These are phyloP conservation scores for Glycine soja DNA, from an alignment of 306 rosid genomes.

Conservation along the genomic window DNA sequence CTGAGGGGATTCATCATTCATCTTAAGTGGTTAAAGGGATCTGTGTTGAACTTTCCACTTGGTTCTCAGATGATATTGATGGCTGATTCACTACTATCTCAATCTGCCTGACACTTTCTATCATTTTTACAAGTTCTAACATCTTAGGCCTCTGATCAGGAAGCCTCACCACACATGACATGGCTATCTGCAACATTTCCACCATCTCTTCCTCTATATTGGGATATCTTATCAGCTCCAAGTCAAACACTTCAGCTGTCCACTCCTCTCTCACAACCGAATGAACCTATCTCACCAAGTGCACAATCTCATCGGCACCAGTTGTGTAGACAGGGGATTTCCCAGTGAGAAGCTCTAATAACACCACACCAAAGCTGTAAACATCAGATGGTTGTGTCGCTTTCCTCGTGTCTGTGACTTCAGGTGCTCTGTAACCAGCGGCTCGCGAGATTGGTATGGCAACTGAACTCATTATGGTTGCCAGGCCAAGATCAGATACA, in stretches of 20 bases:
- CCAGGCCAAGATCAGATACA: conserved; percentile 84
- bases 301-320: conserved; percentile 86
- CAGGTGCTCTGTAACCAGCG: conserved; percentile 93
- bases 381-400: conserved; percentile 81
- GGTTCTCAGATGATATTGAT: conserved; percentile 45
- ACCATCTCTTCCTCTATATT: conserved; percentile 98
- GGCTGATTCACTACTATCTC: conserved; percentile 61
- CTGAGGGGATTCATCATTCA: too few species aligned
- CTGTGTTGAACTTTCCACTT: conserved; percentile 59
- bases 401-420: conserved; percentile 87
- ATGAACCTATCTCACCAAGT: conserved; percentile 97
- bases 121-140: conserved; percentile 69
- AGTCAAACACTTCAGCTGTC: conserved; percentile 95
- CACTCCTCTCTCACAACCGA: conserved; percentile 95
- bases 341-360: conserved; percentile 87
- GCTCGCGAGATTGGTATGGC: conserved; percentile 79
- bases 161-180: conserved; percentile 83
- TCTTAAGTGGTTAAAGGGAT: conserved; percentile 26
- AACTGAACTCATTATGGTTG: conserved; percentile 78
- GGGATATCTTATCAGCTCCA: conserved; percentile 83
- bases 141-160: conserved; percentile 90
- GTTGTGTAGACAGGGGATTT: conserved; percentile 86
- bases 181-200: conserved; percentile 87
- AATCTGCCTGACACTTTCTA: conserved; percentile 68
- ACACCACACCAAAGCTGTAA: conserved; percentile 88